Conservation (phyloP, 164 flowering plant species). For the Sedum album region DNA sequence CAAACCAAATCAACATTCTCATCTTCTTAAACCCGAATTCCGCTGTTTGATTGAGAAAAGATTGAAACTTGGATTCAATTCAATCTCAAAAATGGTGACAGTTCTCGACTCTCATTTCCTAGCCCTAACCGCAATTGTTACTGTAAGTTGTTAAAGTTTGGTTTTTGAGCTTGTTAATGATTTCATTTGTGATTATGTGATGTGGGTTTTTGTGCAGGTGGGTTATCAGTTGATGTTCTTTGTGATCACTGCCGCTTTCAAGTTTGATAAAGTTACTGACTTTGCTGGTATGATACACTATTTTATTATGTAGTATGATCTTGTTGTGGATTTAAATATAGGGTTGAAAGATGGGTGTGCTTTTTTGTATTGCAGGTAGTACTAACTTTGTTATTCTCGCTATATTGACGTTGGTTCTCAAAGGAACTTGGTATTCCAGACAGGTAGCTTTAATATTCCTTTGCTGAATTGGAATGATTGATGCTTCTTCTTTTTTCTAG, state of each 20-base stretch:
- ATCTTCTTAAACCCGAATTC: background rate
- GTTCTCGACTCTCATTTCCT: slow-evolving; percentile 84
- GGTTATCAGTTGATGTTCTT: slow-evolving; percentile 80
- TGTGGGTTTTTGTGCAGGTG: slow-evolving; percentile 31
- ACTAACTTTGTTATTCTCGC: slow-evolving; percentile 79
- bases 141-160: slow-evolving; percentile 13
- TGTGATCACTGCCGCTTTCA: slow-evolving; percentile 74
- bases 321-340: background rate
- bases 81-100: slow-evolving; percentile 46
- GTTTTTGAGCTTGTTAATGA: no score
- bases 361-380: slow-evolving; percentile 51
- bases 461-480: background rate
- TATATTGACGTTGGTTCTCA: slow-evolving; percentile 57
- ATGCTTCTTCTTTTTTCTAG: no score
- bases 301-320: background rate
- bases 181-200: background rate
- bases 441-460: slow-evolving; percentile 38
- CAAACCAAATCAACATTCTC: background rate
- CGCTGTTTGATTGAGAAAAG: background rate
- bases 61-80: background rate
- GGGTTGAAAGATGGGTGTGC: background rate
- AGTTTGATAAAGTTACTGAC: slow-evolving; percentile 86
- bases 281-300: slow-evolving; percentile 54
- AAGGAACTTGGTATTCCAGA: slow-evolving; percentile 77
- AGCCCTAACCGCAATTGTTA: slow-evolving; percentile 69